Conservation (phyloP, 495 filamentous ascomycete genomes). For the Neurospora discreta region DNA sequence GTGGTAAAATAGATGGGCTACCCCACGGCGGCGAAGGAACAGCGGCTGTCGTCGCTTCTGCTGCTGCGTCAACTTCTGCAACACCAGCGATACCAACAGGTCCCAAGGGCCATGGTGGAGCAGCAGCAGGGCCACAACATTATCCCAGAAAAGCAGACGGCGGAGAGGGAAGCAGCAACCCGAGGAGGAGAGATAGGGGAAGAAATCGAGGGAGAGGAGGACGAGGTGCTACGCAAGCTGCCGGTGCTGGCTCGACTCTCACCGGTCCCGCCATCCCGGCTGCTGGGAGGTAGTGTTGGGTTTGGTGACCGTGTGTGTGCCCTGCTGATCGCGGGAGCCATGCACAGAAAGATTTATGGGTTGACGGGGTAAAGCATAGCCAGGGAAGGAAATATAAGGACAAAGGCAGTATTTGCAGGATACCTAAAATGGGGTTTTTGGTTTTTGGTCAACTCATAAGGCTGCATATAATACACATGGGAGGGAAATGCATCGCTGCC, state of each 20-base stretch:
- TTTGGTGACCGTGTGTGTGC: background rate
- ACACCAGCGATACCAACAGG: background rate
- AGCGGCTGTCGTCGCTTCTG: background rate
- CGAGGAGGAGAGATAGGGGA: background rate
- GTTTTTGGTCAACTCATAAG: background rate
- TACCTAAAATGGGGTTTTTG: background rate
- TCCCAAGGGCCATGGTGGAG: background rate
- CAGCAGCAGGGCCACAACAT: background rate
- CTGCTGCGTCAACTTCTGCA: background rate
- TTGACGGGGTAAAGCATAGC: background rate
- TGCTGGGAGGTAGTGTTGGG: background rate
- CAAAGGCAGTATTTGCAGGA: background rate
- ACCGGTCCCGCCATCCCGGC: background rate
- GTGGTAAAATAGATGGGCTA: conserved; percentile 13
- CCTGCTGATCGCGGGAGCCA: background rate
- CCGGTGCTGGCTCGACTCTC: background rate
- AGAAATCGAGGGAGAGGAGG: conserved; percentile 2
- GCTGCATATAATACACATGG: background rate
- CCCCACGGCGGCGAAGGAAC: background rate
- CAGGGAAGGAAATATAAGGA: background rate
- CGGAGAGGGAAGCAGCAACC: background rate
- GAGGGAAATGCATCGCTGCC: background rate
- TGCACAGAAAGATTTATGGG: background rate
- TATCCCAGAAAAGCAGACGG: background rate
- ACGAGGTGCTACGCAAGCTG: background rate